Conservation (phyloP, 2,329 filamentous ascomycete genomes). For the Lasiodiplodia hormozganensis region DNA sequence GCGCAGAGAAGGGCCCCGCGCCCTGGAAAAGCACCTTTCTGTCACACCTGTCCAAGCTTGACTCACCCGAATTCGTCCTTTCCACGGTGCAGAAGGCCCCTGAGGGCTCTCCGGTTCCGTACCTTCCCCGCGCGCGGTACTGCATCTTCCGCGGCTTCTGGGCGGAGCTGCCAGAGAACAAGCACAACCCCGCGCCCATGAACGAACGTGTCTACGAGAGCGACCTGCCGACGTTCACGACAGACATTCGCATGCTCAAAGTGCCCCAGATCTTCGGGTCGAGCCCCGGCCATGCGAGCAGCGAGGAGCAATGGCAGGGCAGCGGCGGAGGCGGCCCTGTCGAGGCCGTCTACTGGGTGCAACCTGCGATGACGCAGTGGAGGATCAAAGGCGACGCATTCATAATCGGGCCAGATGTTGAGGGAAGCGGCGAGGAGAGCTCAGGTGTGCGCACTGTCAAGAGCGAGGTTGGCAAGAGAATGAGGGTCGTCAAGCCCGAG, state of each 20-base stretch:
- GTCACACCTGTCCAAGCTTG: slow-evolving; percentile 57
- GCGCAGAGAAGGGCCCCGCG: slow-evolving; percentile 46
- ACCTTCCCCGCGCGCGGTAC: slow-evolving; percentile 69
- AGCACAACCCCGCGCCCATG: slow-evolving; percentile 72
- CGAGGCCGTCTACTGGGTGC: slow-evolving; percentile 86
- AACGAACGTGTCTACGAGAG: slow-evolving; percentile 77
- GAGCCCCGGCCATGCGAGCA: slow-evolving; percentile 54
- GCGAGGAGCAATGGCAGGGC: slow-evolving; percentile 52
- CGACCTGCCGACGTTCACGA: slow-evolving; percentile 84
- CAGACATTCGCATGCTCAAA: slow-evolving; percentile 88
- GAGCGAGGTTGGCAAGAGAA: slow-evolving; percentile 65
- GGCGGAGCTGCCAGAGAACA: slow-evolving; percentile 73
- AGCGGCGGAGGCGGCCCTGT: slow-evolving; percentile 71
- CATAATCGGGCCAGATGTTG: slow-evolving; percentile 74
- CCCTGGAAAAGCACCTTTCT: slow-evolving; percentile 61
- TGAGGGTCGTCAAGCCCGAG: slow-evolving; percentile 62
- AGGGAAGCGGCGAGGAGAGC: slow-evolving; percentile 59
- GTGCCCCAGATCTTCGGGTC: slow-evolving; percentile 70
- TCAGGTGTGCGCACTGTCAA: slow-evolving; percentile 65
- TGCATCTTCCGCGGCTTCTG: slow-evolving; percentile 90
- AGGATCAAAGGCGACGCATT: slow-evolving; percentile 78
- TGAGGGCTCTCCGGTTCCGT: slow-evolving; percentile 47
- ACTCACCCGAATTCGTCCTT: slow-evolving; percentile 58
- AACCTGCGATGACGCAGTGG: slow-evolving; percentile 79
- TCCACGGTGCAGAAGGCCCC: slow-evolving; percentile 56